Base-by-base conservation (phyloP, 2,329 filamentous ascomycete genomes). In the Fulvia fulva region DNA sequence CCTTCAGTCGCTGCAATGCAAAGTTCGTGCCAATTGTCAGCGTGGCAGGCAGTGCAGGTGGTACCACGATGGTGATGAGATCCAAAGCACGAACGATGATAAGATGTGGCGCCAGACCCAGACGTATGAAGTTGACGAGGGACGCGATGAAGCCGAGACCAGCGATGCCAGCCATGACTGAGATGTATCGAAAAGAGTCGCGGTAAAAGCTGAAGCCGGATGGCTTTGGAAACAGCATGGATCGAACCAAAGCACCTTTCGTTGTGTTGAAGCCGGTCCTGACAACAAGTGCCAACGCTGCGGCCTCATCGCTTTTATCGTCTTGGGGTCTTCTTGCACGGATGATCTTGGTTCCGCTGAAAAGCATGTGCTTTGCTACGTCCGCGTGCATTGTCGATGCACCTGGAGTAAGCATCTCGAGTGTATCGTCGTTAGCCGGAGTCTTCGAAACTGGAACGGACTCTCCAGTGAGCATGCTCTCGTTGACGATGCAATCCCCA, bases 151-250 rank as follows among this genome's bases (percentile, higher is more conserved):
- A 99, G 0, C 95, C 94, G 51, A 97, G 74, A 51, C 87, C 77
- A 22, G 94, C 95, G 67, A 99, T 87, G 44, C 86, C 77, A 5
- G 84, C 93, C 94, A 99, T 99, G 60, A 99, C 94, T 3, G 90
- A 91, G 60, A 99, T 97, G 73, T 99, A 99, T 22, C 92, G 86
- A 76, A 99, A 99, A 0, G 93, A 97, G 73, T 99, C 94, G 44
- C 91, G 86, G 73, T 99, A 99, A 72, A 99, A 99, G 69, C 95
- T 97, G 83, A 99, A 99, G 0, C 93, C 93, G 0, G 93, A 96
- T 1, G 94, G 94, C 70, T 99, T 99, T 0, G 94, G 95, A 71
- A 99, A 99, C 37, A 99, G 83, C 93, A 99, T 99, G 0, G 94
- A 97, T 23, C 94, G 88, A 59, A 99, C 91, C 19, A 99, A 79